Base-by-base conservation (phyloP, 495 filamentous ascomycete species). In the Neurospora sp. region DNA sequence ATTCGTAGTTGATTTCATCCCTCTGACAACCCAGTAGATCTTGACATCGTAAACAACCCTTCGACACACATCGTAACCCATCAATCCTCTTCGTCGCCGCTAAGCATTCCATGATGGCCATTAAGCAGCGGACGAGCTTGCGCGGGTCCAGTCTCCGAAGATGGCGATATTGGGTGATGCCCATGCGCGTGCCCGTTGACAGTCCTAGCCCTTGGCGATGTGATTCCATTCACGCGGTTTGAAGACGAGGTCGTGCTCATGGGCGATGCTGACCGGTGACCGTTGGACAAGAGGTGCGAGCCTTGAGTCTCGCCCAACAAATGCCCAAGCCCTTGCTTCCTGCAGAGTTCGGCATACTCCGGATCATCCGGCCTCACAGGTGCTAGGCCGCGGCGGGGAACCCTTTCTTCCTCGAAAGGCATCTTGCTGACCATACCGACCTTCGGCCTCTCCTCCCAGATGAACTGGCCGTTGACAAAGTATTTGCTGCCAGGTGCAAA, bases 401-500 rank as follows among this genome's bases (percentile, higher is more conserved):
- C 81, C 18, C 84, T 78, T 16, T 82, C 78, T 39, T 84, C 81
- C 7, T 83, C 85, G 69, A 87, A 86, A 7, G 86, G 84, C 27
- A 78, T 82, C 69, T 77, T 79, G 79, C 83, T 85, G 3, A 82
- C 77, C 31, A 75, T 75, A 27, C 80, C 78, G 4, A 81, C 73
- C 23, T 75, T 76, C 3, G 82, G 79, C 41, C 79, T 79, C 23
- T 81, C 80, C 71, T 88, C 85, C 44, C 80, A 77, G 11, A 85
- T 75, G 4, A 88, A 72, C 39, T 82, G 71, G 39, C 85, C 85
- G 73, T 85, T 85, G 42, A 85, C 73, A 66, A 83, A 87, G 71
- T 85, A 79, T 76, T 85, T 87, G 76, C 78, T 81, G 72, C 83
- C 77, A 0, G 85, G 85, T 14, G 83, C 84, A 74, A 83, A 85